Evolutionary conservation across 2,329 filamentous ascomycete species (phyloP), one percentile per base, ranked within the genome.

Genomic region (Chlorencoelia australis): DNA sequence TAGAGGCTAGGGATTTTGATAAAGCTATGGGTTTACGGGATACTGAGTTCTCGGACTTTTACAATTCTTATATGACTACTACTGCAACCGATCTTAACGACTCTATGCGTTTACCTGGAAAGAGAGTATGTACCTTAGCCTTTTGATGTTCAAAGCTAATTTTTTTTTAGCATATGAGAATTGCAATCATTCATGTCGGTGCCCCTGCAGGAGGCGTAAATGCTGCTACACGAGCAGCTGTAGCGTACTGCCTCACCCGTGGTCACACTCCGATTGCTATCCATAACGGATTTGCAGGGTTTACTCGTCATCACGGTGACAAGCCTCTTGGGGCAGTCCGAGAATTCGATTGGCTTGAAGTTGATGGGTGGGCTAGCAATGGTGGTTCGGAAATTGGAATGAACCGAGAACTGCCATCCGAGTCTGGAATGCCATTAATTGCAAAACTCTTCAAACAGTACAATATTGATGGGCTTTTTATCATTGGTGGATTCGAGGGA

Each of bases 131-230:
- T 60, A 8, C 11, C n/a, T 13, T 5, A 10, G 14, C 2, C 15
- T 24, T 24, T 19, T 7, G 5, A 7, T 21, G 11, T 18, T 14
- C 11, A 11, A 32, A 36, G 30, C 56, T 67, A 41, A 67, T 48
- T 5, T 25, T 24, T n/a, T 24, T 16, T 11, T 45, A 88, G 82
- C 77, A 80, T 49, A 87, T 96, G 84, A 79, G 78, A 48, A 84
- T 98, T 53, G 91, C 86, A 32, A 94, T 98, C 55, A 85, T 98
- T 61, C 93, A 96, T 53, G 88, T 96, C 16, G 91, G 91, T 53
- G 91, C 91, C 9, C 91, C 91, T 6, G 91, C 91, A 19, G 91
- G 91, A 60, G 91, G 91, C 52, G 96, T 98, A 84, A 98, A 98
- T 62, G 88, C 89, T 18, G 91, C 91, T 27, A 91, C 93, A 14